Conservation (phyloP, 768 basidiomycete species). For the Amanita exitialis region DNA sequence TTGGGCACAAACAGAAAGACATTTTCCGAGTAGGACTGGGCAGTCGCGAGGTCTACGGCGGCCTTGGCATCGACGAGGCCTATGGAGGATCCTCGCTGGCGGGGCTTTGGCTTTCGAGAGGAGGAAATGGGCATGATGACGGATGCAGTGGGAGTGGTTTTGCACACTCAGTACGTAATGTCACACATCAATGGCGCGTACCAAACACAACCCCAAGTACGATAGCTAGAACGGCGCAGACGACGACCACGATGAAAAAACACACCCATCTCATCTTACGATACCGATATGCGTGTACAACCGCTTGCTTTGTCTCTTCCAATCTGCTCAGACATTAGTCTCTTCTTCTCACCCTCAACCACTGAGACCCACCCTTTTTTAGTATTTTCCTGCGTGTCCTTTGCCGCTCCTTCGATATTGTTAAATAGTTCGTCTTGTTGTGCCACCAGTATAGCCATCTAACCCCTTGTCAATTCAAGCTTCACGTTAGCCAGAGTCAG, state of each 20-base stretch:
- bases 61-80: conserved; percentile 76
- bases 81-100: conserved; percentile 44
- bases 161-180: conserved; percentile 7
- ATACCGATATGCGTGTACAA: conserved; percentile 49
- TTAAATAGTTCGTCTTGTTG: conserved; percentile 74
- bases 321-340: conserved; percentile 28
- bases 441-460: conserved; percentile 74
- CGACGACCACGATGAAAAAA: conserved; percentile 51
- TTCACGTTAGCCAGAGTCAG: neutral
- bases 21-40: conserved; percentile 85
- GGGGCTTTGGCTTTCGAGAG: conserved; percentile 15
- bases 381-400: conserved; percentile 56
- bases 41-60: conserved; percentile 81
- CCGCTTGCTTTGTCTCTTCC: conserved; percentile 55
- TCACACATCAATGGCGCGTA: neutral
- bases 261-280: conserved; percentile 84
- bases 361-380: conserved; percentile 48
- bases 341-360: neutral
- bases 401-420: conserved; percentile 52
- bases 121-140: conserved; percentile 6
- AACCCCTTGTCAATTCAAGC: conserved; percentile 3
- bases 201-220: conserved; percentile 36
- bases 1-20: conserved; percentile 97
- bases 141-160: conserved; percentile 8
- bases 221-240: conserved; percentile 47